Evolutionary conservation across 2,329 filamentous ascomycete species (phyloP), one percentile per base, ranked within the genome.

Genomic region (Penicillium brasilianum): DNA sequence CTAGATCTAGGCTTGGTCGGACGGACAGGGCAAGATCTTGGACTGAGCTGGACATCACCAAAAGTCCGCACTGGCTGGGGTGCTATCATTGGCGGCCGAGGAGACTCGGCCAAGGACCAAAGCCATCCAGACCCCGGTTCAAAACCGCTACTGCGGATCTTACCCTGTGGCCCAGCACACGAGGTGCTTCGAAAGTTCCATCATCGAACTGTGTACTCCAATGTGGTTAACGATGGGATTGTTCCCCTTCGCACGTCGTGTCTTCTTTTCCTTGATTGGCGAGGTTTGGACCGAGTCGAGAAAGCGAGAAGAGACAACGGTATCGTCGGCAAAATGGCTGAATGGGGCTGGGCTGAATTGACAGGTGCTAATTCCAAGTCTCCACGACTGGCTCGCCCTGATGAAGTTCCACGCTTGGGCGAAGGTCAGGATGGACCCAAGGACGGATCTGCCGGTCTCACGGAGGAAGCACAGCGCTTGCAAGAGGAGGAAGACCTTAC

Each of bases 161-260:
- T 98, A 25, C 94, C 95, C 0, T 96, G 92, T 8, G 94, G 94
- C 0, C 93, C 94, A 16, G 95, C 94, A 7, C 93, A 97, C 75
- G 86, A 87, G 57, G 94, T 93, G 1, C 79, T 98, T 43, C 89
- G 90, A 73, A 92, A 91, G 78, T 98, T 98, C 76, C 84, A 92
- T 22, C 96, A 96, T 74, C 85, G 94, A 16, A 98, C 95, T 0
- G 84, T 97, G 1, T 98, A 98, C 75, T 97, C 93, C 1, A 98
- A 98, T 71, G 93, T 98, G 13, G 94, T 98, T 68, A 98, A 98
- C 72, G 94, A 98, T 77, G 94, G 93, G 3, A 97, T 99, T 68
- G 95, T 99, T 4, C 95, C 95, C 2, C 80, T 99, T 36, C 88
- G 95, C 22, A 99, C 95, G 4, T 98, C 94, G 65, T 99, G 94